Evolutionary conservation across 2,329 filamentous ascomycete species (phyloP).

Genomic region (Trichoderma brevicompactum): DNA sequence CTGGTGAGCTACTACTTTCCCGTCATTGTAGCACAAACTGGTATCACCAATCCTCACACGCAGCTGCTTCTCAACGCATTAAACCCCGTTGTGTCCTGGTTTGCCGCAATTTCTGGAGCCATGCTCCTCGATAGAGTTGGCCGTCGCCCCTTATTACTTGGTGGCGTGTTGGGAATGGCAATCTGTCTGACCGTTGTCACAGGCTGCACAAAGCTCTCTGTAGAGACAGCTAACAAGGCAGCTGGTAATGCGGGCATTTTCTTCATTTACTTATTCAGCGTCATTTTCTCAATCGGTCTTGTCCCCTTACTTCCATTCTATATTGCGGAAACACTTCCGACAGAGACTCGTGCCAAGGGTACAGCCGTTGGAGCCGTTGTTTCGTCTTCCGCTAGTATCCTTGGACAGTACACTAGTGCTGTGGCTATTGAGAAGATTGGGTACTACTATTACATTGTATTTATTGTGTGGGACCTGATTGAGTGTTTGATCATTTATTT

Average conservation of each 20-base stretch:
- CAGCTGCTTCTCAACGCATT: conserved; percentile 56
- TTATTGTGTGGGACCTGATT: conserved; percentile 38
- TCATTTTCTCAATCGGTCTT: conserved; percentile 40
- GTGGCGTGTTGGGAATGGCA: conserved; percentile 31
- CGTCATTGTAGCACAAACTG: conserved; percentile 53
- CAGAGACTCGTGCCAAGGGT: conserved; percentile 33
- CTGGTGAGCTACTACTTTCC: conserved; percentile 61
- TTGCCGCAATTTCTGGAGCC: conserved; percentile 58
- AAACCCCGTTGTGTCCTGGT: conserved; percentile 58
- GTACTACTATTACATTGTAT: conserved; percentile 47
- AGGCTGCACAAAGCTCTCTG: conserved; percentile 48
- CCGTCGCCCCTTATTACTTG: conserved; percentile 58
- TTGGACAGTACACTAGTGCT: conserved; percentile 25
- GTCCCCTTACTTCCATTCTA: conserved; percentile 32
- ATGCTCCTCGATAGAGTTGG: conserved; percentile 60
- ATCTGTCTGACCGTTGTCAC: conserved; percentile 58
- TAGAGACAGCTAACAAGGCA: conserved; percentile 51
- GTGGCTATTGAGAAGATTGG: conserved; percentile 34
- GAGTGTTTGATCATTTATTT: conserved; percentile 43
- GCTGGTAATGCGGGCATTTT: conserved; percentile 64
- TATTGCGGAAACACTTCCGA: conserved; percentile 32
- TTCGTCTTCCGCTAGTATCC: conserved; percentile 25
- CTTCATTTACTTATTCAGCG: conserved; percentile 61
- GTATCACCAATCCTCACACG: conserved; percentile 53
- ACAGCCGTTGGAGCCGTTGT: conserved; percentile 22